Evolutionary conservation across 768 basidiomycete species (phyloP).

Genomic region (Phlebiopsis gigantea): DNA sequence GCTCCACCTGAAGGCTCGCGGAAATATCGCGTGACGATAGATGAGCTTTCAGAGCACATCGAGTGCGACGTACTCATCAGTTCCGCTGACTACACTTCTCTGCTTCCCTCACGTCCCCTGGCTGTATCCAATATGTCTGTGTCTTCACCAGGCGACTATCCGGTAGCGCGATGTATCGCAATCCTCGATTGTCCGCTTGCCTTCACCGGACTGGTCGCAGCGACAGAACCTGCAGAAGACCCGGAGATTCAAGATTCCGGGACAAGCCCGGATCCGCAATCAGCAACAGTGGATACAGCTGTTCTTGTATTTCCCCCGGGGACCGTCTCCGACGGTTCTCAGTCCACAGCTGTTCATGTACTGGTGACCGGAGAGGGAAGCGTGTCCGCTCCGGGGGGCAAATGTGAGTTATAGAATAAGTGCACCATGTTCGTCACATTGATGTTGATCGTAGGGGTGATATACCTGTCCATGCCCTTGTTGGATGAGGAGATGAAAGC

Average conservation of each 20-base stretch:
- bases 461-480: constrained; percentile 50
- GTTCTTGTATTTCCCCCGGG: constrained; percentile 74
- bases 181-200: constrained; percentile 40
- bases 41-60: constrained; percentile 57
- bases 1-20: not conserved
- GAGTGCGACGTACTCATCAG: constrained; percentile 52
- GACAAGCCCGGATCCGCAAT: not conserved
- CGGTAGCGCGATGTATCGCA: constrained; percentile 43
- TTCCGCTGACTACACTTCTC: constrained; percentile 29
- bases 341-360: constrained; percentile 44
- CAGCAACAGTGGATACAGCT: constrained; percentile 48
- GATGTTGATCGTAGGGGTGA: constrained; percentile 39
- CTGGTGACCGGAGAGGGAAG: constrained; percentile 70
- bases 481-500: constrained; percentile 21
- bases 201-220: constrained; percentile 22
- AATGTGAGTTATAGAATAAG: constrained; percentile 44
- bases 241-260: constrained; percentile 13
- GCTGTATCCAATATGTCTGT: too few relatives aligned
- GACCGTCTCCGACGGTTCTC: constrained; percentile 43
- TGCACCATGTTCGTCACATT: not conserved
- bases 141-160: constrained; percentile 8
- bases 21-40: constrained; percentile 43
- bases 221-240: constrained; percentile 25
- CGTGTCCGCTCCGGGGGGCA: constrained; percentile 66
- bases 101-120: not conserved